Conservation (phyloP, 1,284 basidiomycete species). For the Neonothopanus nambi region DNA sequence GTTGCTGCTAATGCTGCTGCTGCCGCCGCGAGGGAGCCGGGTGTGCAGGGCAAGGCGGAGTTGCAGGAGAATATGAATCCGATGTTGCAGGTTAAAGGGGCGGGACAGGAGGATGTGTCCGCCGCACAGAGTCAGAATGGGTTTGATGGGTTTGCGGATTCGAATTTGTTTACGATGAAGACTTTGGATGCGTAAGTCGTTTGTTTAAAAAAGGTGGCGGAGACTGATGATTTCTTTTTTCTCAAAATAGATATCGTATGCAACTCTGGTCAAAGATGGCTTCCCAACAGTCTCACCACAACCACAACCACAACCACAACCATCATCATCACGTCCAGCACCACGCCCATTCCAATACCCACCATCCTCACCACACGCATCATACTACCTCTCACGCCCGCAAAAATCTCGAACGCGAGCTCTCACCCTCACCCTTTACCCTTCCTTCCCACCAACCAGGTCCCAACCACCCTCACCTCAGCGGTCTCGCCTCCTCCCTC, state of each 20-base stretch:
- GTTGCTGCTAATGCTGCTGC: slow-evolving; percentile 14
- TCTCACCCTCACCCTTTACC: slow-evolving; percentile 16
- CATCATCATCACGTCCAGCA: slow-evolving; percentile 2
- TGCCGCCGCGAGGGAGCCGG: slow-evolving; percentile 7
- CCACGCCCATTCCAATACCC: slow-evolving; percentile 27
- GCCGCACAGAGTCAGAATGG: slow-evolving; percentile 22
- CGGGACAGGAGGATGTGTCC: slow-evolving; percentile 26
- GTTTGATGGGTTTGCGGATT: slow-evolving; percentile 73
- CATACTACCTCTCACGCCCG: slow-evolving; percentile 15
- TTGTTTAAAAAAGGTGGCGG: too few relatives aligned
- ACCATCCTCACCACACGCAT: slow-evolving; percentile 29
- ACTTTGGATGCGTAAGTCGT: slow-evolving; percentile 75
- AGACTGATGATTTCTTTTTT: slow-evolving; percentile 19
- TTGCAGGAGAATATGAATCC: slow-evolving; percentile 85
- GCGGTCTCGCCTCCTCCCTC: slow-evolving; percentile 17
- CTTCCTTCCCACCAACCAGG: slow-evolving; percentile 5
- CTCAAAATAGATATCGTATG: slow-evolving; percentile 61
- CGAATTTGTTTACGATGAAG: slow-evolving; percentile 81
- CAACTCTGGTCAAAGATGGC: slow-evolving; percentile 88
- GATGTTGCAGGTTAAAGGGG: slow-evolving; percentile 49
- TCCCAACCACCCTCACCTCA: not conserved
- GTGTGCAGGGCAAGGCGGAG: slow-evolving; percentile 25
- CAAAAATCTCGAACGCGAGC: slow-evolving; percentile 11
- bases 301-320: slow-evolving; percentile 29
- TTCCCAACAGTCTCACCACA: slow-evolving; percentile 37